These are phyloP conservation scores for Stenogyne calaminthoides DNA, from an alignment of 305 asterid species.

Conservation along the genomic window DNA sequence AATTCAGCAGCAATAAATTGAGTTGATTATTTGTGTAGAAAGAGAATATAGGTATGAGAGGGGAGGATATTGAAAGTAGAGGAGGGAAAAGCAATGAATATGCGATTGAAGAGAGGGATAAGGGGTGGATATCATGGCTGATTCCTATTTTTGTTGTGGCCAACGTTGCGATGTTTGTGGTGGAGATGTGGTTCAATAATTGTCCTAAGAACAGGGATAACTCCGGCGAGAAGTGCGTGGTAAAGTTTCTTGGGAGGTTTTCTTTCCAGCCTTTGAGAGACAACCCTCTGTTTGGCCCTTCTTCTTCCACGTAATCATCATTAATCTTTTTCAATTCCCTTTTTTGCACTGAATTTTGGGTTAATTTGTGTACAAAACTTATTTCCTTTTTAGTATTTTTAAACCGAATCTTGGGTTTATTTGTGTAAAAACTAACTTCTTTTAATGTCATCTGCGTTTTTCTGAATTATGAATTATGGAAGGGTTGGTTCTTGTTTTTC, in stretches of 20 bases:
- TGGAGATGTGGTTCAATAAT: constrained; percentile 71
- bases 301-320: constrained; percentile 68
- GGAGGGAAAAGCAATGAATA: constrained; percentile 37
- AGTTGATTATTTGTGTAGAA: too few relatives aligned
- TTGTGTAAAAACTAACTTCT: not conserved
- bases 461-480: too few relatives aligned
- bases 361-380: too few relatives aligned
- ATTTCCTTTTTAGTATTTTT: too few relatives aligned
- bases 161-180: constrained; percentile 59
- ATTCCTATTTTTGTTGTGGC: constrained; percentile 69
- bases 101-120: constrained; percentile 42
- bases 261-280: constrained; percentile 80
- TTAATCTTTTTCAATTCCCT: not conserved
- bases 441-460: not conserved
- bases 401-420: not conserved
- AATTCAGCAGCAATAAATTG: too few relatives aligned
- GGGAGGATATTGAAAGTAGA: constrained; percentile 62
- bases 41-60: constrained; percentile 35
- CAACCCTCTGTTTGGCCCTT: constrained; percentile 88
- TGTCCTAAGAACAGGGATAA: constrained; percentile 53
- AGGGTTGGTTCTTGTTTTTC: not conserved
- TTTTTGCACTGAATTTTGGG: too few relatives aligned
- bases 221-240: constrained; percentile 50
- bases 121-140: constrained; percentile 79
- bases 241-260: constrained; percentile 68